Conservation (phyloP, 192 early-diverging fungal genomes). For the Cladochytrium replicatum region DNA sequence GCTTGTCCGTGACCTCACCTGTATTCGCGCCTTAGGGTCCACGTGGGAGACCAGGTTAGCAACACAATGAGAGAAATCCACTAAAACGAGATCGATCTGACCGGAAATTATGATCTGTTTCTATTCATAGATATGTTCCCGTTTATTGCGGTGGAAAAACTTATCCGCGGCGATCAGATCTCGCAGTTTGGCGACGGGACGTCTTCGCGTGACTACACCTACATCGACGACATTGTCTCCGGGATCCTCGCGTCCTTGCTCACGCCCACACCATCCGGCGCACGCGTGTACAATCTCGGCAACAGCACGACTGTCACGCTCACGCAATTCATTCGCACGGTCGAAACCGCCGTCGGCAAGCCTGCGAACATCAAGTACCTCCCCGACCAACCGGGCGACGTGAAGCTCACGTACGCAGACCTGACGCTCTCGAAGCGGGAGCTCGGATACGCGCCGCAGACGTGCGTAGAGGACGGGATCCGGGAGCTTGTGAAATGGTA, state of each 20-base stretch:
- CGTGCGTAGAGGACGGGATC: slow-evolving; percentile 3
- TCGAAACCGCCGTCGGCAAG: slow-evolving; percentile 5
- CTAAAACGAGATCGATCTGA: too few relatives aligned
- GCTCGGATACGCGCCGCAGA: slow-evolving; percentile 3
- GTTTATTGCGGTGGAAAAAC: slow-evolving; percentile 2
- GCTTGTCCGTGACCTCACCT: too few relatives aligned
- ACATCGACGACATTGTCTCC: slow-evolving; percentile 13
- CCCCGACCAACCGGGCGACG: slow-evolving; percentile 12
- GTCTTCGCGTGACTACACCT: slow-evolving; percentile 13
- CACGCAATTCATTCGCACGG: neutral
- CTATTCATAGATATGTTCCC: slow-evolving; percentile 14
- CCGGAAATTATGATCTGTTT: too few relatives aligned
- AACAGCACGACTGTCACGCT: slow-evolving; percentile 5
- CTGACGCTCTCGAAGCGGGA: slow-evolving; percentile 1
- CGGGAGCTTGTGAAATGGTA: slow-evolving; percentile 6
- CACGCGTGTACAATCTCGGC: slow-evolving; percentile 14
- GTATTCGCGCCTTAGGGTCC: slow-evolving; percentile 1
- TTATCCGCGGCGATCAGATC: slow-evolving; percentile 1
- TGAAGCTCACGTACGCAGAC: slow-evolving; percentile 6
- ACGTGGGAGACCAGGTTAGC: slow-evolving; percentile 8
- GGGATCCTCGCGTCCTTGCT: slow-evolving; percentile 4
- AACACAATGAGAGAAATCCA: too few relatives aligned
- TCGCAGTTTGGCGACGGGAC: slow-evolving; percentile 10
- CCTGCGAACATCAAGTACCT: slow-evolving; percentile 1
- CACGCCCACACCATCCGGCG: neutral